phyloP scores from a whole-genome alignment of 2,329 filamentous ascomycete genomes.

The Furcasterigmium furcatum region DNA sequence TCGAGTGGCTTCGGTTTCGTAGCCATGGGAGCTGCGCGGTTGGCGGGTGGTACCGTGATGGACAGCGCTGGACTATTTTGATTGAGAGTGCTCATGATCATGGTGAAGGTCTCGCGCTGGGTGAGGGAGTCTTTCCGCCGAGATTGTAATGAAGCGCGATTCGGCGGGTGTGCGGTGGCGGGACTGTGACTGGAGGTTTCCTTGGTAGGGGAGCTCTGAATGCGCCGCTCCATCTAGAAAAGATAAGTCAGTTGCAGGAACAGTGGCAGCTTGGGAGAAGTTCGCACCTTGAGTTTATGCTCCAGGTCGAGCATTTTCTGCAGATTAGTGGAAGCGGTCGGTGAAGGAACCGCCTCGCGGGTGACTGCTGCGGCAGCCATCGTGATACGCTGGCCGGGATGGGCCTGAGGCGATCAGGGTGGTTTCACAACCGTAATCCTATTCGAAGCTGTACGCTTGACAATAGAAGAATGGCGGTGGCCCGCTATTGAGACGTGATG shows the following conservation, averaged over 20 bases:
- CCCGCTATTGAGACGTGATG: no score
- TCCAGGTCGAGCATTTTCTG: slow-evolving; percentile 59
- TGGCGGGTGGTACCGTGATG: slow-evolving; percentile 21
- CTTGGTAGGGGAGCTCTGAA: slow-evolving; percentile 4
- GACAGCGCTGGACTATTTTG: slow-evolving; percentile 23
- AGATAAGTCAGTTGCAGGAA: slow-evolving; percentile 2
- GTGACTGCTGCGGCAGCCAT: slow-evolving; percentile 6
- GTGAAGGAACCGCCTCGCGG: slow-evolving; percentile 2
- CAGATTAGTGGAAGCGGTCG: slow-evolving; percentile 34
- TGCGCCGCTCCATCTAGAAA: slow-evolving; percentile 13
- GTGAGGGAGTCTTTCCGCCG: not conserved
- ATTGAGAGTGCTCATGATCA: not conserved
- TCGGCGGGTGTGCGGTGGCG: not conserved
- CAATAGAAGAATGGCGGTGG: no score
- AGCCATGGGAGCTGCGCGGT: not conserved
- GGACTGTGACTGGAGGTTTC: no score
- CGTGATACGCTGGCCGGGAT: not conserved
- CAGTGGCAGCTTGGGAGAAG: not conserved
- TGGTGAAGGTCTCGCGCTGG: not conserved
- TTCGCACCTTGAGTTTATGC: slow-evolving; percentile 53
- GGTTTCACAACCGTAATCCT: no score
- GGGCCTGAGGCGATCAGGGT: no score
- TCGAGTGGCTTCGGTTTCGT: slow-evolving; percentile 7
- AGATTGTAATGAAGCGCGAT: slow-evolving; percentile 9
- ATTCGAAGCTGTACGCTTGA: no score